These are phyloP conservation scores for Laetiporus sulphureus DNA, from an alignment of 1,284 basidiomycete species.

Conservation along the genomic window DNA sequence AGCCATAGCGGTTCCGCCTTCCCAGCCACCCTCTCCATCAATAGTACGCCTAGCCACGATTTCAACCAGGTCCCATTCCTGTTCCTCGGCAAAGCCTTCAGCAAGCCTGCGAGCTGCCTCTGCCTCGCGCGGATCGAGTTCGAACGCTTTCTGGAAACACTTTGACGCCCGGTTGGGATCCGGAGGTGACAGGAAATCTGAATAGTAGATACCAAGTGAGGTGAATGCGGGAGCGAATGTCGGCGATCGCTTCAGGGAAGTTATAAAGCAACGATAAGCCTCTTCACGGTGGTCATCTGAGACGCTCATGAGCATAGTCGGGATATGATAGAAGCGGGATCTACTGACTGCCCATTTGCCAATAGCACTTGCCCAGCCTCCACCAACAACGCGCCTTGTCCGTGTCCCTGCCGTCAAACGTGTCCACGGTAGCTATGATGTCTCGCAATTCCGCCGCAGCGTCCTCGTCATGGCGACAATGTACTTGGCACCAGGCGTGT, in stretches of 20 bases:
- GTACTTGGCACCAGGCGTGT: constrained; percentile 79
- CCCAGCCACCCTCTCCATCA: constrained; percentile 82
- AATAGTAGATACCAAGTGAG: constrained; percentile 88
- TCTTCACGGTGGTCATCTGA: constrained; percentile 44
- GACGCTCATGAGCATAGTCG: constrained; percentile 2
- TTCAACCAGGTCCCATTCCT: constrained; percentile 95
- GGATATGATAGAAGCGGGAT: constrained; percentile 4
- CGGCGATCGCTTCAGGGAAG: constrained; percentile 70
- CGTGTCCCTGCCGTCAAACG: constrained; percentile 42
- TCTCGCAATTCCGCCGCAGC: constrained; percentile 53
- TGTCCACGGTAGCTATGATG: constrained; percentile 54
- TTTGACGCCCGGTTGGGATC: constrained; percentile 86
- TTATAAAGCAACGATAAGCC: constrained; percentile 80
- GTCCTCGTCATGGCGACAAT: constrained; percentile 43
- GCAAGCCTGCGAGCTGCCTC: constrained; percentile 83
- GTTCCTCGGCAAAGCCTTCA: constrained; percentile 86
- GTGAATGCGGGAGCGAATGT: constrained; percentile 91
- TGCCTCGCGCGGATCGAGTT: constrained; percentile 86
- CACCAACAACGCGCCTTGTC: constrained; percentile 79
- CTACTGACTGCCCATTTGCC: constrained; percentile 67
- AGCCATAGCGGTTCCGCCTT: constrained; percentile 46
- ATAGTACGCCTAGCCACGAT: constrained; percentile 89
- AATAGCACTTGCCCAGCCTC: constrained; percentile 75
- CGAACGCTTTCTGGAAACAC: constrained; percentile 98
- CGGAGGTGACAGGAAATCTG: constrained; percentile 61